These are phyloP conservation scores for Dunaliella salina DNA, from an alignment of 163 green algal genomes.

Conservation along the genomic window DNA sequence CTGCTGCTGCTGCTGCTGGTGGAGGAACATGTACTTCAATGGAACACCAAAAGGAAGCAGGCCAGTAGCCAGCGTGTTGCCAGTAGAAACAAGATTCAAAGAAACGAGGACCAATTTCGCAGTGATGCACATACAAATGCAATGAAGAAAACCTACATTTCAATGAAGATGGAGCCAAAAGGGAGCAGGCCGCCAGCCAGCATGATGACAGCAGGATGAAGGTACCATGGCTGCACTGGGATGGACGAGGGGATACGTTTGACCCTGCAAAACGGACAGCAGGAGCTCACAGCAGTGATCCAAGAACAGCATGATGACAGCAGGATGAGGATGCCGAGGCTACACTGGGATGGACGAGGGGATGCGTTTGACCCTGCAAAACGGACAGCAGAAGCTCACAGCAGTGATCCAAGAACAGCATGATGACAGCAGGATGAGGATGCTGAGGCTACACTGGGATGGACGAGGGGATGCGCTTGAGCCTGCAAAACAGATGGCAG, in stretches of 20 bases:
- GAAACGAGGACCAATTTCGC: too few species aligned
- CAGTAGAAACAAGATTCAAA: slow-evolving; percentile 83
- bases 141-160: slow-evolving; percentile 64
- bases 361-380: slow-evolving; percentile 91
- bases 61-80: slow-evolving; percentile 74
- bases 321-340: slow-evolving; percentile 84
- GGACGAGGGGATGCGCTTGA: slow-evolving; percentile 93
- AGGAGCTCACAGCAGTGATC: too few species aligned
- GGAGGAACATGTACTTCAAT: slow-evolving; percentile 87
- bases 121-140: too few species aligned
- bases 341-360: slow-evolving; percentile 83
- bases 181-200: slow-evolving; percentile 86
- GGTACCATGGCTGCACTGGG: slow-evolving; percentile 83
- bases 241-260: slow-evolving; percentile 95
- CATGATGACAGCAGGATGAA: slow-evolving; percentile 69
- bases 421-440: slow-evolving; percentile 62
- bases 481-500: slow-evolving; percentile 47
- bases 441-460: slow-evolving; percentile 88
- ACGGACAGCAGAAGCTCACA: too few species aligned
- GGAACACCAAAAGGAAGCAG: slow-evolving; percentile 97
- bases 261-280: slow-evolving; percentile 59
- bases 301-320: slow-evolving; percentile 22
- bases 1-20: too few species aligned
- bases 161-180: slow-evolving; percentile 99
- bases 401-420: too few species aligned